Base-by-base conservation (phyloP, 208 protist genomes). In the Acanthamoeba divionensis region DNA sequence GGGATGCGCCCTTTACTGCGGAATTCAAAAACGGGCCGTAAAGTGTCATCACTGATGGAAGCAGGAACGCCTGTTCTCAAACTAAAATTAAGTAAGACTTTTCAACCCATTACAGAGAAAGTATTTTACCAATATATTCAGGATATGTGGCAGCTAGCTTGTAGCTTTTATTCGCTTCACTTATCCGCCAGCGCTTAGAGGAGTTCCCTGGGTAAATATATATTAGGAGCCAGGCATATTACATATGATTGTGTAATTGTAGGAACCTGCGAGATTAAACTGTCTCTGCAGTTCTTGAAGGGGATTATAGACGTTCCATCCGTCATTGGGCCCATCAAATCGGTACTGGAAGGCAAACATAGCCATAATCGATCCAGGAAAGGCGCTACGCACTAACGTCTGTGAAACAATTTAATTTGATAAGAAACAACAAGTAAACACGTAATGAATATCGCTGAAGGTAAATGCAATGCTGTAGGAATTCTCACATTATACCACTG, bases 1-100 rank as follows among this genome's bases (percentile, higher is more conserved):
- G 67, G 67, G 21, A 79, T 79, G 67, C 67, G 67, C 9, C 67
- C 67, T 31, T 79, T 79, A 47, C 67, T 79, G 26, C 67, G 67
- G 38, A 79, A 79, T 79, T 79, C 67, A 47, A 79, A 79, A 21
- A 79, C 33, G 12, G 67, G 67, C 26, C 38, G 10, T 7, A 79
- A 29, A 5, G 55, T 47, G 13, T 79, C 67, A 29, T 79, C 67
- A 29, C 48, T 38, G 45, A 79, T 29, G 10, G 24, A 47, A 18
- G 29, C 38, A 5, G 67, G 67, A 24, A 79, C 67, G 18, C 67
- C 67, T 79, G 26, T 7, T 21, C 10, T 24, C 8, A 38, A n/a
- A 44, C 15, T 18, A n/a, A 44, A 18, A 9, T 29, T 7, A 18
- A 18, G 10, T 18, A 15, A n/a, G 26, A 24, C 47, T 12, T 38